These are phyloP conservation scores for Schizochytrium sp. DNA, from an alignment of 108 stramenopile genomes.

Conservation along the genomic window DNA sequence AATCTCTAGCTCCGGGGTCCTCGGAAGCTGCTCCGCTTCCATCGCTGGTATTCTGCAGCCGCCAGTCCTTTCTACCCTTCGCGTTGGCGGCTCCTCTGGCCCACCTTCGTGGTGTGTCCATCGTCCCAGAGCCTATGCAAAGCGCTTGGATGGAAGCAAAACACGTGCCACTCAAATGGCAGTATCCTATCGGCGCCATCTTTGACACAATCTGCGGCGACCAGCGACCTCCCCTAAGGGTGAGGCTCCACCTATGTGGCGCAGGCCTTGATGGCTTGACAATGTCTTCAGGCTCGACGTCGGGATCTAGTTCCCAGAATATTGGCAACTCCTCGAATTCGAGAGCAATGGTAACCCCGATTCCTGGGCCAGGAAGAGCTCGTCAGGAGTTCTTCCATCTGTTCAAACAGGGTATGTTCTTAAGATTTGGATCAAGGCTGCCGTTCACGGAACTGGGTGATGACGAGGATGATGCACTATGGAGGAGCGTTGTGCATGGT, in stretches of 20 bases:
- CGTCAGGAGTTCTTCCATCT: constrained; percentile 30
- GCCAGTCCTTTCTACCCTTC: constrained; percentile 24
- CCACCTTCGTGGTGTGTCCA: not conserved
- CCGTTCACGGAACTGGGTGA: constrained; percentile 26
- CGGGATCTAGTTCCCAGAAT: no score
- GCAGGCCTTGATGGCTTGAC: not conserved
- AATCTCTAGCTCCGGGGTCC: no score
- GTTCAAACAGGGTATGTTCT: constrained; percentile 55
- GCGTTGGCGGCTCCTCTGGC: constrained; percentile 20
- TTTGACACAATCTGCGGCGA: not conserved
- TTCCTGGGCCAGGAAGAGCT: not conserved
- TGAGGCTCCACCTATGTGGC: not conserved
- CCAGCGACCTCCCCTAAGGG: not conserved
- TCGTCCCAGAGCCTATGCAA: not conserved
- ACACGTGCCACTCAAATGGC: constrained; percentile 22
- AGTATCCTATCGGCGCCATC: not conserved
- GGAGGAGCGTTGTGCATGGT: constrained; percentile 16
- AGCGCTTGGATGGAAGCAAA: not conserved
- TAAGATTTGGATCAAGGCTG: not conserved
- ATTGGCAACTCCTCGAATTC: not conserved
- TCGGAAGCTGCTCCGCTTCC: not conserved
- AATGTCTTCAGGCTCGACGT: no score
- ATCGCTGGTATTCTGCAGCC: not conserved
- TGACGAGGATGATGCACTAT: not conserved
- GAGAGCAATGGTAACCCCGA: not conserved